Evolutionary conservation across 2,329 filamentous ascomycete species (phyloP), one percentile per base, ranked within the genome.

Genomic region (Trichoderma polysporum): DNA sequence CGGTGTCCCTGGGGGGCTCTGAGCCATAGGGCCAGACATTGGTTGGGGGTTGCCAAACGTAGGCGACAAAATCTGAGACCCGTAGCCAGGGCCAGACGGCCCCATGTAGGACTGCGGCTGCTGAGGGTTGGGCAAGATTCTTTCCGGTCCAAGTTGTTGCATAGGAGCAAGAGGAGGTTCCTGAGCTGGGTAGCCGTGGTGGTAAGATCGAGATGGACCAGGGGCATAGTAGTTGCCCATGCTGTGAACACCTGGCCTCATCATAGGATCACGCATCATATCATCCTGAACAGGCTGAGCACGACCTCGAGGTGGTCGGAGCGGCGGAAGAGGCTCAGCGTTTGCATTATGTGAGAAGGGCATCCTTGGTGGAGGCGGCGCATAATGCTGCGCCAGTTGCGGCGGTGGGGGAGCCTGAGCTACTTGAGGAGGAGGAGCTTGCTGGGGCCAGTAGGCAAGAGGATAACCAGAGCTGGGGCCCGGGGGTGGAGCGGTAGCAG

Each of bases 261-360:
- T 72, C 66, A 67, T 73, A n/a, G 74, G 63, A 19, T 80, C 78
- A 52, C 77, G 69, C 56, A 76, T 68, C 29, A 57, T 66, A 25
- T 78, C 77, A 15, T 79, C 78, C 10, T 74, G 74, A 5, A 78
- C 61, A 37, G 77, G 76, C 33, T 76, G 77, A 49, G 73, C 75
- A 22, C 77, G 77, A 35, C 73, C 72, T 45, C 79, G 74, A 15
- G 79, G 74, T n/a, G 79, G 79, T 45, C 79, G 74, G 41, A 80
- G 71, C 7, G 79, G 78, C 4, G 79, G 79, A 25, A 80, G 71
- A 27, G 77, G 78, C 45, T 80, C 78, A 12, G 77, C 73, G 66
- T 71, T 77, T 15, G 71, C 73, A 37, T 75, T 74, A 33, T 77
- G 77, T 35, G 77, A 76, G 64, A 79, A 80, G 1, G 78, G 76